These are phyloP conservation scores for Epichloe typhina DNA, from an alignment of 2,329 filamentous ascomycete species.

Conservation along the genomic window DNA sequence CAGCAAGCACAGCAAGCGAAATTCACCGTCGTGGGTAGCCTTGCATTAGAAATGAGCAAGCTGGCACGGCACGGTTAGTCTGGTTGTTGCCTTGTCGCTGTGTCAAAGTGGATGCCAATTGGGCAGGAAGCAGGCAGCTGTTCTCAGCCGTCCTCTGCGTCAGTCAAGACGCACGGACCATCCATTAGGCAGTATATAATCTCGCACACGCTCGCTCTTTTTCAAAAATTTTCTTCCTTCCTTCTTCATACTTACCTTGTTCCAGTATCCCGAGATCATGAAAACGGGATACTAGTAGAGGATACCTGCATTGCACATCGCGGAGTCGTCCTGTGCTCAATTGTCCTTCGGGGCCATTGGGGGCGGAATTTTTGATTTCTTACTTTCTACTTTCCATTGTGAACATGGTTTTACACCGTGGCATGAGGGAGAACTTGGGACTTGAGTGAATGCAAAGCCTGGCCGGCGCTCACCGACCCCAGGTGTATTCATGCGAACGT, in stretches of 20 bases:
- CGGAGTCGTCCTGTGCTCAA: constrained; percentile 33
- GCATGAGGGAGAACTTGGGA: background rate
- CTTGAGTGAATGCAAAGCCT: background rate
- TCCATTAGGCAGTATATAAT: constrained; percentile 10
- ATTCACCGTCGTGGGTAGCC: too few species aligned
- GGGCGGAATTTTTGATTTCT: constrained; percentile 35
- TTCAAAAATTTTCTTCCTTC: constrained; percentile 14
- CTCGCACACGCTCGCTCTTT: constrained; percentile 5
- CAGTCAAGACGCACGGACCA: constrained; percentile 13
- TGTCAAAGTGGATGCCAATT: background rate
- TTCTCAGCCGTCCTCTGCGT: background rate
- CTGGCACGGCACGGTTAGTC: too few species aligned
- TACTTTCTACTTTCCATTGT: constrained; percentile 3
- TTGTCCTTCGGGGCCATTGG: constrained; percentile 40
- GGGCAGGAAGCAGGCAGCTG: constrained; percentile 7
- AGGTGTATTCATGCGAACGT: background rate
- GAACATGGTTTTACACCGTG: background rate
- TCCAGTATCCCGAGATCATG: constrained; percentile 29
- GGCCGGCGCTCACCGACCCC: too few species aligned
- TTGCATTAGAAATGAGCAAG: too few species aligned
- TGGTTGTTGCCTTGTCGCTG: background rate
- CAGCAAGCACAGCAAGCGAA: too few species aligned
- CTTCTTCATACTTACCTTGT: constrained; percentile 40
- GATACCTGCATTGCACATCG: constrained; percentile 41
- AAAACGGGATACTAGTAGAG: constrained; percentile 27